Percentiles rank a stretch among this genome's conserved stretches.
These are phyloP conservation scores for Penicillium hordei DNA, from an alignment of 2,329 filamentous ascomycete genomes.

Conservation along the genomic window DNA sequence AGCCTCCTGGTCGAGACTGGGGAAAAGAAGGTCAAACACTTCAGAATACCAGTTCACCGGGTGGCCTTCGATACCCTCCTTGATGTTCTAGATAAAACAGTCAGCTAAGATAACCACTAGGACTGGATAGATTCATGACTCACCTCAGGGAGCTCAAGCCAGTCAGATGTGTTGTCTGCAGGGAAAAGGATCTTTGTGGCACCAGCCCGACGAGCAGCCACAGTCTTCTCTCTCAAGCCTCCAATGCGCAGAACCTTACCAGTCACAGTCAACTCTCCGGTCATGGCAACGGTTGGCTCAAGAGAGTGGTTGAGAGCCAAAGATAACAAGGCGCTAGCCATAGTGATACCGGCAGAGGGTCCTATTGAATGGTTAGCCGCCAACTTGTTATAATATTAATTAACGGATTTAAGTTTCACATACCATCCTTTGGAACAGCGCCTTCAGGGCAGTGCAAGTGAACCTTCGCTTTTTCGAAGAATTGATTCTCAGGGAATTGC, in stretches of 20 bases:
- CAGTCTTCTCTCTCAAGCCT: slow-evolving; percentile 92
- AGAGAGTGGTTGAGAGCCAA: slow-evolving; percentile 77
- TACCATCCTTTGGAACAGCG: slow-evolving; percentile 87
- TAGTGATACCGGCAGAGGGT: slow-evolving; percentile 90
- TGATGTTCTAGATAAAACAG: slow-evolving; percentile 74
- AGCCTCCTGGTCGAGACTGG: slow-evolving; percentile 68
- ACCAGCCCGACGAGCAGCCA: slow-evolving; percentile 87
- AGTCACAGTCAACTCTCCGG: slow-evolving; percentile 92
- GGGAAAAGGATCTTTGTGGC: slow-evolving; percentile 95
- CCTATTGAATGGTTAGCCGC: slow-evolving; percentile 39
- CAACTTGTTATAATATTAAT: slow-evolving; percentile 1
- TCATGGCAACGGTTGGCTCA: slow-evolving; percentile 91
- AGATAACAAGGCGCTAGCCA: slow-evolving; percentile 90
- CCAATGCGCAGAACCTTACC: slow-evolving; percentile 96
- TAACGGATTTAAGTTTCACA: slow-evolving; percentile 19
- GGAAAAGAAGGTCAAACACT: slow-evolving; percentile 89
- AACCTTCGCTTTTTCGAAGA: slow-evolving; percentile 93
- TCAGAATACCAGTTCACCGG: slow-evolving; percentile 92
- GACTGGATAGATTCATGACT: slow-evolving; percentile 40
- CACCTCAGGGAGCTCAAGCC: slow-evolving; percentile 95
- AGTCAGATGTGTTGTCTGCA: slow-evolving; percentile 91
- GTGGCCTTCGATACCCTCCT: slow-evolving; percentile 88
- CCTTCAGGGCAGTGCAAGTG: slow-evolving; percentile 97
- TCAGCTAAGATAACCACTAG: slow-evolving; percentile 20
- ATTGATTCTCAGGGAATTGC: slow-evolving; percentile 83